These are phyloP conservation scores for Suhomyces sp. DNA, from an alignment of 805 yeast genomes.

Conservation along the genomic window DNA sequence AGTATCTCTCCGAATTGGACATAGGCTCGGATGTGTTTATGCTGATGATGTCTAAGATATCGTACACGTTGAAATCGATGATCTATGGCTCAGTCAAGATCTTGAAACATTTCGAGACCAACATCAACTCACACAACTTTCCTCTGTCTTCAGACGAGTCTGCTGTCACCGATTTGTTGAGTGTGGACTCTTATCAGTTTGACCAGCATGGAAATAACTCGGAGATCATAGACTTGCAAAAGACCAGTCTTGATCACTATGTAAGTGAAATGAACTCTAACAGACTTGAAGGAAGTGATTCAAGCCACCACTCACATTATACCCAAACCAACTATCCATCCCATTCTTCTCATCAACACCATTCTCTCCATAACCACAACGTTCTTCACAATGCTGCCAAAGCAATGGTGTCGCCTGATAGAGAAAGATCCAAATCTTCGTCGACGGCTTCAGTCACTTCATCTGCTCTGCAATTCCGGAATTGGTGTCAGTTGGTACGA, in stretches of 20 bases:
- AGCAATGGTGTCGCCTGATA: not conserved
- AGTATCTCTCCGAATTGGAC: constrained; percentile 27
- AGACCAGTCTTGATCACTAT: constrained; percentile 19
- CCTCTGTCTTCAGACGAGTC: constrained; percentile 5
- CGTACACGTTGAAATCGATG: constrained; percentile 24
- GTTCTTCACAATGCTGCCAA: not conserved
- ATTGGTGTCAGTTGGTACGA: constrained; percentile 2
- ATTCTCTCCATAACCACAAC: not conserved
- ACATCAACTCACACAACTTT: not conserved
- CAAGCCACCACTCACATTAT: not conserved
- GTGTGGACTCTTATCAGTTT: constrained; percentile 4
- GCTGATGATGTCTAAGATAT: constrained; percentile 22
- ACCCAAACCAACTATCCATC: not conserved
- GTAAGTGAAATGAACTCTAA: constrained; percentile 5
- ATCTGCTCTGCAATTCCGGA: constrained; percentile 2
- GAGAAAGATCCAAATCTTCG: constrained; percentile 1
- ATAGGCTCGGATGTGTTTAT: constrained; percentile 19
- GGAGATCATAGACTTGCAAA: constrained; percentile 5
- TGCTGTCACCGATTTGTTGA: constrained; percentile 2
- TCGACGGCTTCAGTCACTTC: not conserved
- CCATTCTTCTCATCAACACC: not conserved
- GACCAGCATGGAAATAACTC: not conserved
- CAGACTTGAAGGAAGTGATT: not conserved
- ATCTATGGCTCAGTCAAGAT: constrained; percentile 24
- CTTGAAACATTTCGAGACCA: constrained; percentile 18